phyloP scores from a whole-genome alignment of 1,284 basidiomycete species.

The Cutaneotrichosporon sp. region DNA sequence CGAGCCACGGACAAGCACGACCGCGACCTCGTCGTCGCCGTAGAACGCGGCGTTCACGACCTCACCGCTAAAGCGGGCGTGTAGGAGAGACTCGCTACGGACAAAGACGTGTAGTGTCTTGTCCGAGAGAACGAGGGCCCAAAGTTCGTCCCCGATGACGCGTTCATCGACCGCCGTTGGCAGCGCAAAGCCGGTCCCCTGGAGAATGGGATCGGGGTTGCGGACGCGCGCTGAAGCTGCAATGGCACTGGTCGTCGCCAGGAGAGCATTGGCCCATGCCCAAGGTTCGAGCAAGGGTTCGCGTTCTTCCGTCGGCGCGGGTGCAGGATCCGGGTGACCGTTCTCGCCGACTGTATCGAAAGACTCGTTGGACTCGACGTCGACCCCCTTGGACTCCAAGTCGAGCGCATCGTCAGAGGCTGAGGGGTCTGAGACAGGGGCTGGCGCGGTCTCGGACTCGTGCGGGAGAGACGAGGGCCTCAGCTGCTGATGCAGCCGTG shows the following conservation, averaged over 20 bases:
- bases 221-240: not conserved
- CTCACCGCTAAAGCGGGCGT: not conserved
- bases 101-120: constrained; percentile 13
- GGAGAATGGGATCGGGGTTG: not conserved
- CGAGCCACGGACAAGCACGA: constrained; percentile 28
- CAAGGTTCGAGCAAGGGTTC: constrained; percentile 19
- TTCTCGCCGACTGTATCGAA: constrained; percentile 20
- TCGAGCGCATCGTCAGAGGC: not conserved
- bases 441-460: constrained; percentile 2
- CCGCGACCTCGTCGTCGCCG: constrained; percentile 42
- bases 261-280: constrained; percentile 25
- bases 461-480: constrained; percentile 6
- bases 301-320: not conserved
- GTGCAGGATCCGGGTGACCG: not conserved
- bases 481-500: not conserved
- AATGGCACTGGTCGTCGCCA: constrained; percentile 12
- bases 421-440: not conserved
- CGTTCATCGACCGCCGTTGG: constrained; percentile 2
- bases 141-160: constrained; percentile 9
- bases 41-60: constrained; percentile 35
- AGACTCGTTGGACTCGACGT: constrained; percentile 9
- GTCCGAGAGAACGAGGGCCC: constrained; percentile 10
- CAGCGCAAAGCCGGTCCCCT: not conserved
- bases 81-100: not conserved
- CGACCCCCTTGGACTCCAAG: not conserved